phyloP scores from a whole-genome alignment of 2,329 filamentous ascomycete genomes.

The Aspergillus sp. region DNA sequence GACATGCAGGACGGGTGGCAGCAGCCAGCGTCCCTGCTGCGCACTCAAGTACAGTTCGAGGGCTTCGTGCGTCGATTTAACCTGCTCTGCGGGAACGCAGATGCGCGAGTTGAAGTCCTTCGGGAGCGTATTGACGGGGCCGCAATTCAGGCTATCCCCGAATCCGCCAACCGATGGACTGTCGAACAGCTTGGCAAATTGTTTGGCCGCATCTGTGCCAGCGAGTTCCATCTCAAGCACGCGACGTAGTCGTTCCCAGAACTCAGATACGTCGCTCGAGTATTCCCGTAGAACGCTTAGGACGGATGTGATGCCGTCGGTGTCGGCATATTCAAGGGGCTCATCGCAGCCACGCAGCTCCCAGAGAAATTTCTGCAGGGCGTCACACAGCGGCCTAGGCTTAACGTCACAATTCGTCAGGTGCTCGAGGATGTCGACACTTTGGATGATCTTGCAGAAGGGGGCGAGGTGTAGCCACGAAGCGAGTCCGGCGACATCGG shows the following conservation, averaged over 20 bases:
- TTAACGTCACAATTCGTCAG: slow-evolving; percentile 36
- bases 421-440: slow-evolving; percentile 38
- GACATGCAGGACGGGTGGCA: slow-evolving; percentile 44
- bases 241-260: slow-evolving; percentile 46
- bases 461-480: slow-evolving; percentile 52
- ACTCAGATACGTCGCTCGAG: slow-evolving; percentile 45
- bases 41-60: slow-evolving; percentile 22
- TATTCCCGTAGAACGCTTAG: slow-evolving; percentile 34
- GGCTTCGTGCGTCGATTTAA: slow-evolving; percentile 29
- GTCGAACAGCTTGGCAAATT: slow-evolving; percentile 42
- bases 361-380: slow-evolving; percentile 45
- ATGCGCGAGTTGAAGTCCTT: slow-evolving; percentile 31
- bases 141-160: slow-evolving; percentile 13
- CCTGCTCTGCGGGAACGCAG: slow-evolving; percentile 29
- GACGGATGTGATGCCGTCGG: slow-evolving; percentile 32
- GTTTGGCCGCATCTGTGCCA: slow-evolving; percentile 32
- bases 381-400: slow-evolving; percentile 43
- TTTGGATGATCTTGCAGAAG: slow-evolving; percentile 48
- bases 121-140: slow-evolving; percentile 25
- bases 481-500: slow-evolving; percentile 46
- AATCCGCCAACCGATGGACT: slow-evolving; percentile 18
- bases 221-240: slow-evolving; percentile 45
- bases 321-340: slow-evolving; percentile 31
- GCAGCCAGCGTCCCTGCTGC: slow-evolving; percentile 31
- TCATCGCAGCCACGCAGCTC: slow-evolving; percentile 38